Evolutionary conservation across 768 basidiomycete genomes (phyloP).

Genomic region (Ramaria sp.): DNA sequence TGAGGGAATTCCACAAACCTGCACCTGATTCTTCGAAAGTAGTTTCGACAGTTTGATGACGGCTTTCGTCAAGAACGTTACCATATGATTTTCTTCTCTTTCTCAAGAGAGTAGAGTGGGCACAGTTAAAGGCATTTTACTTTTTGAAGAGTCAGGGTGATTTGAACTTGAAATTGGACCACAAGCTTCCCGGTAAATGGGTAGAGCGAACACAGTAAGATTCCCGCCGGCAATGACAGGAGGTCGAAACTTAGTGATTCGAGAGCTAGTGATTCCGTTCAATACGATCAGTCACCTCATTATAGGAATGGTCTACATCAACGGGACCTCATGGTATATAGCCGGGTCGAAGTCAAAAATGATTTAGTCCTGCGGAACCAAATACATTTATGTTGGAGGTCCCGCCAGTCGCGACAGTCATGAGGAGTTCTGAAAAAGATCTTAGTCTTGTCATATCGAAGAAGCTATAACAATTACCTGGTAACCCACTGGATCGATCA

Average conservation of each 20-base stretch:
- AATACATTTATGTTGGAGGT: conserved; percentile 45
- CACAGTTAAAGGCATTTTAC: background rate
- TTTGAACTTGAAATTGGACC: background rate
- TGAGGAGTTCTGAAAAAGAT: conserved; percentile 46
- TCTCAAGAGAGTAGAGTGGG: background rate
- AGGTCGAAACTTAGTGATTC: conserved; percentile 27
- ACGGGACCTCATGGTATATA: conserved; percentile 56
- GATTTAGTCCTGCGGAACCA: conserved; percentile 66
- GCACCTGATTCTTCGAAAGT: background rate
- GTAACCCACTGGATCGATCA: conserved; percentile 56
- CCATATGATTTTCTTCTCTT: background rate
- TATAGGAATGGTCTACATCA: background rate
- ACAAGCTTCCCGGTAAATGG: conserved; percentile 31
- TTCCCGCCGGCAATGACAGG: conserved; percentile 54
- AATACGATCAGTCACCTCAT: background rate
- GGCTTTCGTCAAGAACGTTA: background rate
- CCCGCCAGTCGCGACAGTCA: conserved; percentile 69
- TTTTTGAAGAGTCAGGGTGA: conserved; percentile 15
- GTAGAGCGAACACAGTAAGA: conserved; percentile 53
- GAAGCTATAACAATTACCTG: conserved; percentile 43
- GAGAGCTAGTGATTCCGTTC: conserved; percentile 42
- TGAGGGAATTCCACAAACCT: conserved; percentile 5
- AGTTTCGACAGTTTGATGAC: background rate
- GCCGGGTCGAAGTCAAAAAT: conserved; percentile 61
- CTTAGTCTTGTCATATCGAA: conserved; percentile 17